Base-by-base conservation (phyloP, 192 early-diverging fungal genomes). In the Coemansia sp. region DNA sequence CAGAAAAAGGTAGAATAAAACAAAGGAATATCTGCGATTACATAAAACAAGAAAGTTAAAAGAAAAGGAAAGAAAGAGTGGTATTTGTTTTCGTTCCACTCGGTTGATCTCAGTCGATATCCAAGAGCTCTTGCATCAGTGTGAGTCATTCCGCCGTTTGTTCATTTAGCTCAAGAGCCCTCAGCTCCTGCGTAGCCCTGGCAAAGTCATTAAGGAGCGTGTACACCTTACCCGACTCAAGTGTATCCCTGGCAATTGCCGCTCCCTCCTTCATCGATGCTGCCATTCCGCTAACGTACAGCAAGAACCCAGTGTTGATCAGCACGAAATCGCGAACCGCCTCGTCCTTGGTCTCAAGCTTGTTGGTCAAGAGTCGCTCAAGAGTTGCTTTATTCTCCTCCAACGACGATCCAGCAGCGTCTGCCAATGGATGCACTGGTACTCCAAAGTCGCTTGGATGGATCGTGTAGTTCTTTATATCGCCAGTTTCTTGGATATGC, bases 401-500 rank as follows among this genome's bases (percentile, higher is more conserved):
- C 63, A 40, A 85, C 76, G 20, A 92, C 87, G 47, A 93, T 87
- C 59, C 83, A 70, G 69, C 64, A 6, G 96, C 94, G 0, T 74
- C 60, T 0, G 76, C 47, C 50, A 99, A 74, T 37, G 91, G 83
- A 58, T 95, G 90, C 8, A 82, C 75, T 0, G 79, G 64, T 2
- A 99, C 76, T n/a, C 92, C 94, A 81, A 98, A 99, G 72, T 95
- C 92, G 7, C 84, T 69, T 0, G 95, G 94, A 19, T 88, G 84
- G 25, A 97, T 81, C 14, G 79, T 84, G 42, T 84, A 79, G 44
- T 86, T 78, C 1, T 62, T 81, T 31, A 96, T 88, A 11, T 81
- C 72, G 45, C 86, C 87, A 50, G 81, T 59, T 8, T 69, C 76
- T 23, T 82, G 74, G 25, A 94, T 75, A 33, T 86, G 82, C 96